Conservation (phyloP, 139 green algal species). For the Axilococcus clingmanii region DNA sequence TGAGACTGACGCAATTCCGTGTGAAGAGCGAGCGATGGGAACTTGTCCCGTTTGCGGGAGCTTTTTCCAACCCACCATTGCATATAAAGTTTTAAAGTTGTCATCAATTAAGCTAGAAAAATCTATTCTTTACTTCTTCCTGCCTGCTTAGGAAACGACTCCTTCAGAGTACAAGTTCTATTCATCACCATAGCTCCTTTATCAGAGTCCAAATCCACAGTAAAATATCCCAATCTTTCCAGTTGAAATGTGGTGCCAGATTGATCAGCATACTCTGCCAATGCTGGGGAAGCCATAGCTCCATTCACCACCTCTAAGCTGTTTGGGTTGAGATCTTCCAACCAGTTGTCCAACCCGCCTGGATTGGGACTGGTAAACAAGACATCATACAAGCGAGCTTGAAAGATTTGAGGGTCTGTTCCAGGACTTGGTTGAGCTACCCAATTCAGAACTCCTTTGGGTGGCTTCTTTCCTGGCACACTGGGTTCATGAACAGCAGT, state of each 20-base stretch:
- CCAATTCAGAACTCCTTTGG: conserved; percentile 97
- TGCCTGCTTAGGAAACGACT: conserved; percentile 36
- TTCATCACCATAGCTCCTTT: conserved; percentile 71
- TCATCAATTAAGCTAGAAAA: neutral
- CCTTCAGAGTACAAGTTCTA: conserved; percentile 81
- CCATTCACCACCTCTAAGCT: conserved; percentile 41
- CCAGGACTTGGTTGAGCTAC: conserved; percentile 68
- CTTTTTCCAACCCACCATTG: neutral
- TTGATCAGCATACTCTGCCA: conserved; percentile 26
- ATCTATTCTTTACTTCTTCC: conserved; percentile 27
- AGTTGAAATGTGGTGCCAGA: conserved; percentile 77
- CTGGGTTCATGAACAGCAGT: conserved; percentile 38
- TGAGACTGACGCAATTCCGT: conserved; percentile 4
- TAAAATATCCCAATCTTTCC: conserved; percentile 91
- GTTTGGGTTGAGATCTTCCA: conserved; percentile 76
- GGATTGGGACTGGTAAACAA: conserved; percentile 61
- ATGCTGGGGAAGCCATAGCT: conserved; percentile 24
- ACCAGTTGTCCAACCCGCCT: conserved; percentile 68
- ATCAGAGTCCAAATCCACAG: conserved; percentile 64
- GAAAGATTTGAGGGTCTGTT: conserved; percentile 44
- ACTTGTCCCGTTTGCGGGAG: conserved; percentile 1
- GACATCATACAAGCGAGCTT: conserved; percentile 76
- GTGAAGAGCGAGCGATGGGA: conserved; percentile 2
- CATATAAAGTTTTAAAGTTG: neutral
- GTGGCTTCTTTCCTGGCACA: conserved; percentile 54